phyloP scores from a whole-genome alignment of 805 yeast genomes.

The Starmerella khaoyaiensis region DNA sequence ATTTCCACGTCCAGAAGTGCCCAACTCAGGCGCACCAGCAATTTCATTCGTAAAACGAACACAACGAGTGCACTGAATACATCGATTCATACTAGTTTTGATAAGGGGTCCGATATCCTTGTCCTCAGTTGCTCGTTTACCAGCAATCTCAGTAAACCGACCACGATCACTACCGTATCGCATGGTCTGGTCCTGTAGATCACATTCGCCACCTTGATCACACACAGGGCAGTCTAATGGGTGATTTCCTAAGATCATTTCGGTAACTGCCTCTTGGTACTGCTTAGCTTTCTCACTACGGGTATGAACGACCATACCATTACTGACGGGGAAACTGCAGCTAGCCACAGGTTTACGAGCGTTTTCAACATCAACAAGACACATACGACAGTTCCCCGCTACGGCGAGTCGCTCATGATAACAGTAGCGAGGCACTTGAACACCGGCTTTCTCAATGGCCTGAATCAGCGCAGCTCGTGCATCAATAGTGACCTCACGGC shows the following conservation, averaged over 20 bases:
- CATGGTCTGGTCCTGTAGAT: conserved; percentile 73
- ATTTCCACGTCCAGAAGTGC: conserved; percentile 81
- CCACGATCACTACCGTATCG: conserved; percentile 81
- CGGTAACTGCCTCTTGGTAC: conserved; percentile 84
- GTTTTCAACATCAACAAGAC: conserved; percentile 77
- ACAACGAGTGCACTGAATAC: conserved; percentile 87
- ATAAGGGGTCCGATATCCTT: conserved; percentile 82
- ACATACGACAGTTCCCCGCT: conserved; percentile 91
- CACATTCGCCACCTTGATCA: conserved; percentile 93
- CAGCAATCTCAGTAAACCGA: conserved; percentile 64
- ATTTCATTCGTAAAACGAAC: conserved; percentile 80
- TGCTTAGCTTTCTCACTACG: conserved; percentile 63
- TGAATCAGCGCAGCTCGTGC: conserved; percentile 81
- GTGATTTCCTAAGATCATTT: conserved; percentile 75
- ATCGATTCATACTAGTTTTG: conserved; percentile 83
- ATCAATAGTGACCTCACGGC: conserved; percentile 61
- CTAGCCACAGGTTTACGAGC: conserved; percentile 85
- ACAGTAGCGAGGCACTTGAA: conserved; percentile 76
- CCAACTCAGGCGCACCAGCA: conserved; percentile 87
- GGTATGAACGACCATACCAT: conserved; percentile 78
- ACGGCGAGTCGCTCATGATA: conserved; percentile 82
- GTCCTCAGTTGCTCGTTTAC: conserved; percentile 83
- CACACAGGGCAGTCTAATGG: conserved; percentile 88
- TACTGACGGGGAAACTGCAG: conserved; percentile 83
- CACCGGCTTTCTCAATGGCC: conserved; percentile 87